These are phyloP conservation scores for Brettanomyces bruxellensis DNA, from an alignment of 805 yeast genomes.

Conservation along the genomic window DNA sequence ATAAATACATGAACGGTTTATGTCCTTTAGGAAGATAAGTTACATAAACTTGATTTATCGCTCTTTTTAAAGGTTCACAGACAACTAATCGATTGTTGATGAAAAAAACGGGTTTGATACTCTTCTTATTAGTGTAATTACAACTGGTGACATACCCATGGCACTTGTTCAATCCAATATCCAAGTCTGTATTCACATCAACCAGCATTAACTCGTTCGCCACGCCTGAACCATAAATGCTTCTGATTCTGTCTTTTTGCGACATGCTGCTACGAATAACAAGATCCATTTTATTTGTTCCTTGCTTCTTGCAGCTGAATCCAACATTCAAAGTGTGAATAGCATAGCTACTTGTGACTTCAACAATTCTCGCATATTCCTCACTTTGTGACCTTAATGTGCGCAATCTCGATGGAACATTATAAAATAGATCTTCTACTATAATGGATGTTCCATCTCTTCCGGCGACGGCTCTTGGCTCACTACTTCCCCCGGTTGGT, in stretches of 20 bases:
- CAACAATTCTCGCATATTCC: constrained; percentile 69
- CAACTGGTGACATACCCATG: constrained; percentile 62
- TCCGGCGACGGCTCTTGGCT: constrained; percentile 75
- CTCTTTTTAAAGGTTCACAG: constrained; percentile 72
- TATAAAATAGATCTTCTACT: constrained; percentile 86
- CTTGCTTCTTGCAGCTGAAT: constrained; percentile 70
- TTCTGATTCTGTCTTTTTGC: constrained; percentile 60
- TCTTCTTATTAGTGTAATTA: constrained; percentile 60
- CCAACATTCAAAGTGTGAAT: constrained; percentile 64
- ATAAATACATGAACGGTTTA: constrained; percentile 68
- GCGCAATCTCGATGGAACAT: constrained; percentile 68
- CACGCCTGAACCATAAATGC: constrained; percentile 60
- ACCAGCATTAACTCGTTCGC: constrained; percentile 56
- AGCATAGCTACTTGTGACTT: constrained; percentile 77
- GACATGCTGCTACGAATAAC: constrained; percentile 42
- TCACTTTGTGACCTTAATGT: constrained; percentile 60
- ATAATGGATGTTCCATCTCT: constrained; percentile 74
- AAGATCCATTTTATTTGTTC: constrained; percentile 64
- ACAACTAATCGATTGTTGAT: constrained; percentile 77
- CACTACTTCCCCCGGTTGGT: constrained; percentile 6
- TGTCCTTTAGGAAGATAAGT: constrained; percentile 69
- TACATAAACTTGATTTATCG: constrained; percentile 53
- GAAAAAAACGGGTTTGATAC: constrained; percentile 64
- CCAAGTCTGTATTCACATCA: constrained; percentile 20
- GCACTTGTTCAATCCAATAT: constrained; percentile 42